phyloP scores from a whole-genome alignment of 225 moss, liverwort and hornwort genomes.

The Takakia lepidozioides region DNA sequence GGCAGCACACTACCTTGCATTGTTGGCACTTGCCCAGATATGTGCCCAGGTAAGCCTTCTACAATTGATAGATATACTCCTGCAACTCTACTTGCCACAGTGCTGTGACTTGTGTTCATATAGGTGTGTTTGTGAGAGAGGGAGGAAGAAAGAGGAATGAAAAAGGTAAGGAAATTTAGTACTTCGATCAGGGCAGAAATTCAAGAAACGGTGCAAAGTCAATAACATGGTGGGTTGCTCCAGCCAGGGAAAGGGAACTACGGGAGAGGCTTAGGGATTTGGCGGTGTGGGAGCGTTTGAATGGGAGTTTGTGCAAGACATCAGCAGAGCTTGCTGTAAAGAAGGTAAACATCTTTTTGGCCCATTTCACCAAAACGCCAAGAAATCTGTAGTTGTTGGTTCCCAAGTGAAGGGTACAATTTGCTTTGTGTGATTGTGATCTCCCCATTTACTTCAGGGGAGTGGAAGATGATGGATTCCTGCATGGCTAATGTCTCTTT shows the following conservation, averaged over 20 bases:
- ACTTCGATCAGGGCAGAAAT: no score
- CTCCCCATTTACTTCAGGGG: no score
- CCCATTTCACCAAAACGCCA: no score
- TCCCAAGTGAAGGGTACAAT: no score
- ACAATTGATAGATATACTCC: not conserved
- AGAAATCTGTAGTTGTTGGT: no score
- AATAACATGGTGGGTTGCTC: not conserved
- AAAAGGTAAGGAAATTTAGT: no score
- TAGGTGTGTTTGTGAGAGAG: not conserved
- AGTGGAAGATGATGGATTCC: no score
- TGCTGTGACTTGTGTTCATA: slow-evolving; percentile 8
- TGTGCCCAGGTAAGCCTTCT: slow-evolving; percentile 71
- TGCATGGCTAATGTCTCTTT: no score
- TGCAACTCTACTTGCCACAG: not conserved
- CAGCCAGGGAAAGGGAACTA: slow-evolving; percentile 78
- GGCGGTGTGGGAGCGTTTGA: slow-evolving; percentile 86
- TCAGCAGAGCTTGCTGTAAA: slow-evolving; percentile 88
- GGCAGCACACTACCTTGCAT: slow-evolving; percentile 46
- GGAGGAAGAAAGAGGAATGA: not conserved
- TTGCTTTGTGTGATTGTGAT: no score
- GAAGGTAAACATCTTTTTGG: no score
- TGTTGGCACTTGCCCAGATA: slow-evolving; percentile 85
- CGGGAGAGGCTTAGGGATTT: slow-evolving; percentile 88
- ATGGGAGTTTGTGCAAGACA: slow-evolving; percentile 68
- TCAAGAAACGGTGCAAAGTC: not conserved